phyloP scores from a whole-genome alignment of 768 basidiomycete genomes.

The Suillus placidus region DNA sequence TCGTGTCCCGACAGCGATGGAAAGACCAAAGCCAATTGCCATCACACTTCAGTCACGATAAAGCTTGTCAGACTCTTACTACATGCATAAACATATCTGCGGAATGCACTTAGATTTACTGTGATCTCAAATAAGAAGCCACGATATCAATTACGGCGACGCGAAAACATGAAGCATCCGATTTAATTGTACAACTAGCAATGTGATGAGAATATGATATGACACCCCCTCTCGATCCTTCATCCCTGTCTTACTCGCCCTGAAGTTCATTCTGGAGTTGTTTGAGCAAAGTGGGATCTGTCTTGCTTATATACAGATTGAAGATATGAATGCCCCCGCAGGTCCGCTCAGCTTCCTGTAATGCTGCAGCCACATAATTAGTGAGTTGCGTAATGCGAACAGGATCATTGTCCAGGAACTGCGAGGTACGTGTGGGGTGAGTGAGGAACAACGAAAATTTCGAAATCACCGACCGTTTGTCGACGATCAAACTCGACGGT shows the following conservation, averaged over 20 bases:
- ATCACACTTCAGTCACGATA: conserved; percentile 27
- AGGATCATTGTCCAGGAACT: conserved; percentile 75
- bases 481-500: conserved; percentile 80
- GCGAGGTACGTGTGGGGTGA: conserved; percentile 16
- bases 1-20: conserved; percentile 51
- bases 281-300: conserved; percentile 73
- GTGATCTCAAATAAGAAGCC: background rate
- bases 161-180: background rate
- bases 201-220: background rate
- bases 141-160: background rate
- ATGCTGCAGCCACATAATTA: conserved; percentile 53
- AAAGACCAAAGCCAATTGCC: conserved; percentile 46
- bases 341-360: conserved; percentile 64
- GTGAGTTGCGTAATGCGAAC: conserved; percentile 70
- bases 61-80: background rate
- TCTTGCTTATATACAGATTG: conserved; percentile 62
- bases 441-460: conserved; percentile 8
- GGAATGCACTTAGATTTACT: background rate
- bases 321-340: conserved; percentile 64
- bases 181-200: background rate
- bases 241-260: conserved; percentile 8
- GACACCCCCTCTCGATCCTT: background rate
- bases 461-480: conserved; percentile 53
- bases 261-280: conserved; percentile 63
- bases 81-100: background rate